A percentile compares a stretch with the other conserved stretches of the same genome.
Evolutionary conservation across 208 protist genomes (phyloP).

Genomic region (Trypanosoma caninum): DNA sequence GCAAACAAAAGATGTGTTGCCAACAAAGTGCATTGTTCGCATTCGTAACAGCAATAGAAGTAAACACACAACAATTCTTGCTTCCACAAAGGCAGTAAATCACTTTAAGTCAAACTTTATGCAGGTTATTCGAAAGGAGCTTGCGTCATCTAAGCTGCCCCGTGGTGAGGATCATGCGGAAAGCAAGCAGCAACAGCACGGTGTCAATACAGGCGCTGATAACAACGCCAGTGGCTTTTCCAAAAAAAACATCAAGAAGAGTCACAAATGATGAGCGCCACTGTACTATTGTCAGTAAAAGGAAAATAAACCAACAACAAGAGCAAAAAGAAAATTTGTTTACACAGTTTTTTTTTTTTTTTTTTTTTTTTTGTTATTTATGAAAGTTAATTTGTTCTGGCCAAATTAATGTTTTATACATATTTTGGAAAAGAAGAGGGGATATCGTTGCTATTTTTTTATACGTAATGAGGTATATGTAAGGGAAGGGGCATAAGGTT

Average conservation of each 20-base stretch:
- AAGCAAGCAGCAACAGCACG: slow-evolving; percentile 13
- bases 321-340: background rate
- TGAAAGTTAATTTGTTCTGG: background rate
- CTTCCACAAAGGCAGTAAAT: slow-evolving; percentile 60
- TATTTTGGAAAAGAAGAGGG: too few relatives aligned
- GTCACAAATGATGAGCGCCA: slow-evolving; percentile 2
- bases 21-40: slow-evolving; percentile 72
- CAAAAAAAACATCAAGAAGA: slow-evolving; percentile 9
- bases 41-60: slow-evolving; percentile 60
- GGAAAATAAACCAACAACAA: too few relatives aligned
- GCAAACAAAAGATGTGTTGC: slow-evolving; percentile 22
- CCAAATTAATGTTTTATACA: background rate
- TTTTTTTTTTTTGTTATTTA: background rate
- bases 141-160: slow-evolving; percentile 45
- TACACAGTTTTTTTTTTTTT: slow-evolving; percentile 2
- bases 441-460: too few relatives aligned
- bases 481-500: too few relatives aligned
- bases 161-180: slow-evolving; percentile 25
- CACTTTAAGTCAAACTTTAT: slow-evolving; percentile 79
- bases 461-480: too few relatives aligned
- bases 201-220: background rate
- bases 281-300: too few relatives aligned
- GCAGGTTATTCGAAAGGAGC: slow-evolving; percentile 64
- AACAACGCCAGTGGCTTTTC: background rate
- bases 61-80: slow-evolving; percentile 55